Conservation (phyloP, 345 rosid species). For the Linum lewisii region DNA sequence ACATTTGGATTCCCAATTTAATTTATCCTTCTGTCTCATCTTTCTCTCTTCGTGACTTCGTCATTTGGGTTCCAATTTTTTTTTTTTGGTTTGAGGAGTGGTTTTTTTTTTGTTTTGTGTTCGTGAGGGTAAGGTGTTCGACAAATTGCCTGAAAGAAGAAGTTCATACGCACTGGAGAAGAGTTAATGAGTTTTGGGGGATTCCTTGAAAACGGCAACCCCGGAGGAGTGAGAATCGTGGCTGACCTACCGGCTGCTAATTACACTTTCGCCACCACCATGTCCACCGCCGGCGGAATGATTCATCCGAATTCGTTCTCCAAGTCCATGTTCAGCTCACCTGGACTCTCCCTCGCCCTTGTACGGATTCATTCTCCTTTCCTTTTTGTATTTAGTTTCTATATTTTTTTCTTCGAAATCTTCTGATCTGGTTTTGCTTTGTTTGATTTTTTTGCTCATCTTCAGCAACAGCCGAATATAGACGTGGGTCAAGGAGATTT, state of each 20-base stretch:
- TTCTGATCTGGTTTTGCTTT: neutral
- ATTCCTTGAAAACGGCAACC: conserved; percentile 39
- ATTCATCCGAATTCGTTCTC: conserved; percentile 35
- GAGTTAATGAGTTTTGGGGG: conserved; percentile 71
- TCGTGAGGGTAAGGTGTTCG: neutral
- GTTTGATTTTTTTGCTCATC: neutral
- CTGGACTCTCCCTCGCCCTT: conserved; percentile 76
- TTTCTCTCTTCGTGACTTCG: conserved; percentile 35
- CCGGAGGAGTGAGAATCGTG: conserved; percentile 39
- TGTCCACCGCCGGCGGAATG: conserved; percentile 47
- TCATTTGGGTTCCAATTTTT: neutral
- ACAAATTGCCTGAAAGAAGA: neutral
- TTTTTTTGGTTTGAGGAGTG: neutral
- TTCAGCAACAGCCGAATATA: conserved; percentile 41
- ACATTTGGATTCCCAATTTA: conserved; percentile 38
- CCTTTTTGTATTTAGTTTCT: neutral
- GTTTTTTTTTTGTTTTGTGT: neutral
- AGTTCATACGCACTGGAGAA: neutral
- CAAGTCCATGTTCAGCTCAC: conserved; percentile 60
- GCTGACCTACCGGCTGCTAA: conserved; percentile 33
- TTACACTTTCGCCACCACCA: conserved; percentile 18
- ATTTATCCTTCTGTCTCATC: conserved; percentile 47
- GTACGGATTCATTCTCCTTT: conserved; percentile 17
- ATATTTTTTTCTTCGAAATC: too few species aligned
- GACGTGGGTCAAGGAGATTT: conserved; percentile 32